Evolutionary conservation across 116 monocot genomes (phyloP).

Genomic region (Cymodocea nodosa): DNA sequence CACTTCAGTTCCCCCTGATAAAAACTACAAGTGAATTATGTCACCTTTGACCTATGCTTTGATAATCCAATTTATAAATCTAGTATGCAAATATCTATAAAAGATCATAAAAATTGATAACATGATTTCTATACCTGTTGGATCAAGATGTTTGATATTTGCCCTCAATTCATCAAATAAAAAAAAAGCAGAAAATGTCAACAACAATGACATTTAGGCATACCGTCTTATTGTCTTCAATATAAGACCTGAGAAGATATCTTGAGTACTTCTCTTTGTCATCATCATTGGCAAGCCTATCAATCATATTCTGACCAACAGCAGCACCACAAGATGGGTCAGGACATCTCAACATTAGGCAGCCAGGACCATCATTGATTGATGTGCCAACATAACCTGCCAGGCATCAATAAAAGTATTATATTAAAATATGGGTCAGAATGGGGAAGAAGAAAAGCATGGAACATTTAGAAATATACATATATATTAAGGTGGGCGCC

Average conservation of each 20-base stretch:
- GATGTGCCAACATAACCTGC: slow-evolving; percentile 68
- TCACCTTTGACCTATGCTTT: too few relatives aligned
- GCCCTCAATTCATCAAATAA: neutral
- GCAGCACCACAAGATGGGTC: slow-evolving; percentile 84
- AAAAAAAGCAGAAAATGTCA: neutral
- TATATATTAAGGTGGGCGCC: too few relatives aligned
- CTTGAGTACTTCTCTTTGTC: slow-evolving; percentile 65
- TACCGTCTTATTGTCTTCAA: slow-evolving; percentile 86
- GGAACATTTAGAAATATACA: neutral
- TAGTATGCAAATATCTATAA: neutral
- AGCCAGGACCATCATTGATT: slow-evolving; percentile 77
- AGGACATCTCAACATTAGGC: slow-evolving; percentile 71
- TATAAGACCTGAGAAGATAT: slow-evolving; percentile 68
- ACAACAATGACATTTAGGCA: neutral
- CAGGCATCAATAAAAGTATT: slow-evolving; percentile 2
- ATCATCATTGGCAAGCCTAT: slow-evolving; percentile 34
- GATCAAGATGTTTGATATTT: too few relatives aligned
- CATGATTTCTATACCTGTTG: too few relatives aligned
- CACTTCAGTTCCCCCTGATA: too few relatives aligned
- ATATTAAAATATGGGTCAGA: neutral
- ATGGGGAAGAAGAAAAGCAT: neutral
- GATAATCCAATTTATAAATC: neutral
- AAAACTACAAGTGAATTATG: too few relatives aligned
- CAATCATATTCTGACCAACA: slow-evolving; percentile 63
- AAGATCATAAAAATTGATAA: too few relatives aligned